These are phyloP conservation scores for Speleostelium caveatum DNA, from an alignment of 78 protist genomes.

Conservation along the genomic window DNA sequence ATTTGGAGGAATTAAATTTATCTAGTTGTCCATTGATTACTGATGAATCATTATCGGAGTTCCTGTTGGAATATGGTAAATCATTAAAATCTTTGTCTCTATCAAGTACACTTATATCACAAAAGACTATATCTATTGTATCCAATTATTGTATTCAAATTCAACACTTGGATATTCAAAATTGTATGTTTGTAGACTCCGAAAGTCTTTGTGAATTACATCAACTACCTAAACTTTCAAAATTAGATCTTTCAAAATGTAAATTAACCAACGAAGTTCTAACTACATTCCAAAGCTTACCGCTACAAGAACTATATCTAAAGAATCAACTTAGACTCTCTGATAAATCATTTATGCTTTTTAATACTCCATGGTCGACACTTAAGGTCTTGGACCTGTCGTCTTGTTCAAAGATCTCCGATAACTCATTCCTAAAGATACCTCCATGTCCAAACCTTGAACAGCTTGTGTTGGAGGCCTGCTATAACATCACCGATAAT, in stretches of 20 bases:
- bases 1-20: constrained; percentile 30
- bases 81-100: constrained; percentile 1
- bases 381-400: constrained; percentile 36
- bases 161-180: constrained; percentile 39
- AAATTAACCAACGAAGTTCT: constrained; percentile 30
- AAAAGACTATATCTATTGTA: constrained; percentile 28
- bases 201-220: constrained; percentile 11
- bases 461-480: constrained; percentile 39
- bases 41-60: constrained; percentile 49
- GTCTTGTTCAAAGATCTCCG: constrained; percentile 53
- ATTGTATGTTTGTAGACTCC: constrained; percentile 18
- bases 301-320: not conserved
- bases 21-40: constrained; percentile 44
- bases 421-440: constrained; percentile 9
- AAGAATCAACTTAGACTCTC: constrained; percentile 35
- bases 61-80: constrained; percentile 41
- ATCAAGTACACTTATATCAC: not conserved
- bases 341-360: constrained; percentile 27
- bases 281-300: not conserved
- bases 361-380: constrained; percentile 14
- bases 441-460: constrained; percentile 44
- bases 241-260: constrained; percentile 47
- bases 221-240: constrained; percentile 15
- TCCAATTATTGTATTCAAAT: constrained; percentile 44
- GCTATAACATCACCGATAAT: constrained; percentile 47